Conservation (phyloP, 768 basidiomycete species). For the Macrolepiota dolichaula region DNA sequence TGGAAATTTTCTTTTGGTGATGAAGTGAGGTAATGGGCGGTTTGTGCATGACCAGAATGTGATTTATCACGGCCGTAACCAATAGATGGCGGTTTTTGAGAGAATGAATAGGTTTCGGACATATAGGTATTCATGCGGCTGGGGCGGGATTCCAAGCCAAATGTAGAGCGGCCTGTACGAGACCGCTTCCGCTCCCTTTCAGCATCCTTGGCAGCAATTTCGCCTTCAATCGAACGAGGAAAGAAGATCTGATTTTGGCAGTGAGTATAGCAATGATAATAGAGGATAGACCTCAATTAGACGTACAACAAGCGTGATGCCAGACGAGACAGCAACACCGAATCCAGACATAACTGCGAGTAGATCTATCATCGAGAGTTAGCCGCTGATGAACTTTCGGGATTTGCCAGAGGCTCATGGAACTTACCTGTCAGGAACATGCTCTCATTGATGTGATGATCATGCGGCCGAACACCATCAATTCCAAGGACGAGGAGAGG, state of each 20-base stretch:
- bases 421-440: slow-evolving; percentile 47
- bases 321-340: slow-evolving; percentile 66
- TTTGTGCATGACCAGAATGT: slow-evolving; percentile 13
- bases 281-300: neutral
- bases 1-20: slow-evolving; percentile 28
- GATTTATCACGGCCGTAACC: slow-evolving; percentile 10
- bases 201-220: slow-evolving; percentile 53
- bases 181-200: slow-evolving; percentile 36
- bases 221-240: slow-evolving; percentile 70
- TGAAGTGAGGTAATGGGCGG: slow-evolving; percentile 31
- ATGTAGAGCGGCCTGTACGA: slow-evolving; percentile 23
- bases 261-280: neutral
- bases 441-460: slow-evolving; percentile 59
- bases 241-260: slow-evolving; percentile 67
- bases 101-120: neutral
- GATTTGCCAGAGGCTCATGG: neutral
- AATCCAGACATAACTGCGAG: slow-evolving; percentile 55
- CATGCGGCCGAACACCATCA: slow-evolving; percentile 62
- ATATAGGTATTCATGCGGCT: slow-evolving; percentile 15
- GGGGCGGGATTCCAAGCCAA: slow-evolving; percentile 18
- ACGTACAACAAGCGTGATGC: slow-evolving; percentile 68
- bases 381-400: neutral
- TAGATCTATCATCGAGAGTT: slow-evolving; percentile 41
- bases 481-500: slow-evolving; percentile 64
- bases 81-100: neutral